Base-by-base conservation (phyloP, 139 green algal genomes). In the Bryopsis sp. region DNA sequence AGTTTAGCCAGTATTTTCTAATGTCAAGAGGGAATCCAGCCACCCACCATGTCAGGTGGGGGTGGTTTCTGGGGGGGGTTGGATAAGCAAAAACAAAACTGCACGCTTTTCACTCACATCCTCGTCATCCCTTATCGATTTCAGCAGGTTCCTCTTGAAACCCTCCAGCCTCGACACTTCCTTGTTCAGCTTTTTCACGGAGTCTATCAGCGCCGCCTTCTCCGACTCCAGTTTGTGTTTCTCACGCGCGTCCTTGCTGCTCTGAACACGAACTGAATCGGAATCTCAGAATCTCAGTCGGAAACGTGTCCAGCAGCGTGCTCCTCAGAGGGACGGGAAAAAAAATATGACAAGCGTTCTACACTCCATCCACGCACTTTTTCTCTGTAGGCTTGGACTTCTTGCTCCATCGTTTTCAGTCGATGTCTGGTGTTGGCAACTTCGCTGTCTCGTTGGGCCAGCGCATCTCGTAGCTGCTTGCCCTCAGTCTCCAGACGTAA, bases 111-210 rank as follows among this genome's bases (percentile, higher is more conserved):
- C n/a, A n/a, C 39, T 11, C 38, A 82, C 82, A 64, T 86, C 75
- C 2, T 84, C 71, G 3, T 89, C 81, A 43, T 82, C 79, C 48
- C 88, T 75, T 47, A 93, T 72, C 26, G 84, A 80, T 60, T 90
- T 78, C 59, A 93, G 64, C 50, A 93, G 68, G 71, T 84, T 89
- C 33, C 75, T 74, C 73, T 92, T 92, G 78, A 93, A 92, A 29
- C 74, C 73, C 60, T 92, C 84, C 47, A 93, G 74, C 69, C 85
- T 84, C 6, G 80, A 77, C 1, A 90, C 73, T 57, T 93, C 85
- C n/a, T 80, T 59, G 77, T 93, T 90, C 46, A 93, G 74, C 61
- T 83, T 82, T 67, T 89, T 86, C 1, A 93, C 82, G 8, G 86
- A 90, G 33, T 85, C 79, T 60, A 90, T 86, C 3, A 93, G 78